These are phyloP conservation scores for Didymella exigua DNA, from an alignment of 2,329 filamentous ascomycete genomes.

Conservation along the genomic window DNA sequence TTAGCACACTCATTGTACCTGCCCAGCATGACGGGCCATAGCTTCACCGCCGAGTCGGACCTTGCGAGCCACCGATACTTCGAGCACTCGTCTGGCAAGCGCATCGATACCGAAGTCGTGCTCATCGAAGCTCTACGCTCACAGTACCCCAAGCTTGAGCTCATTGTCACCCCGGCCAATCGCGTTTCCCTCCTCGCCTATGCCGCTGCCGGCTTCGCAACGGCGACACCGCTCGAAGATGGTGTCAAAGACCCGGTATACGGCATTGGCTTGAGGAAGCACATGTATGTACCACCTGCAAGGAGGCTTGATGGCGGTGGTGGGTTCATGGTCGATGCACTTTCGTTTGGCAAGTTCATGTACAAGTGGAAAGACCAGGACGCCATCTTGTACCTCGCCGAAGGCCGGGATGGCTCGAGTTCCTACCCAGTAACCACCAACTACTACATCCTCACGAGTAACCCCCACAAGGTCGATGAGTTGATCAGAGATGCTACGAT, in stretches of 20 bases:
- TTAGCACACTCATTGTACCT: conserved; percentile 2
- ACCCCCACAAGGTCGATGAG: conserved; percentile 50
- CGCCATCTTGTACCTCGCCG: conserved; percentile 51
- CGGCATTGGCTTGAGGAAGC: conserved; percentile 43
- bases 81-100: conserved; percentile 51
- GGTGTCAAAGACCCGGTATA: conserved; percentile 47
- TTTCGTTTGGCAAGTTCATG: conserved; percentile 54
- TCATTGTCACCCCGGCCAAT: conserved; percentile 47
- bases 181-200: conserved; percentile 50
- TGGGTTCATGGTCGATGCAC: conserved; percentile 46
- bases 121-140: conserved; percentile 52
- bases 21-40: conserved; percentile 35
- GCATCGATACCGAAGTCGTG: conserved; percentile 53
- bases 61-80: conserved; percentile 49
- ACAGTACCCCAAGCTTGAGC: conserved; percentile 54
- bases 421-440: conserved; percentile 44
- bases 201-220: conserved; percentile 51
- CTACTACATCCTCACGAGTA: conserved; percentile 53
- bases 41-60: conserved; percentile 39
- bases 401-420: conserved; percentile 47
- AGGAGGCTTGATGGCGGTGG: conserved; percentile 45
- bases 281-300: conserved; percentile 47
- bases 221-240: conserved; percentile 50
- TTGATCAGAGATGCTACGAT: conserved; percentile 61
- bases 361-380: conserved; percentile 54